These are phyloP conservation scores for Dichotomopilus funicola DNA, from an alignment of 2,329 filamentous ascomycete genomes.

Conservation along the genomic window DNA sequence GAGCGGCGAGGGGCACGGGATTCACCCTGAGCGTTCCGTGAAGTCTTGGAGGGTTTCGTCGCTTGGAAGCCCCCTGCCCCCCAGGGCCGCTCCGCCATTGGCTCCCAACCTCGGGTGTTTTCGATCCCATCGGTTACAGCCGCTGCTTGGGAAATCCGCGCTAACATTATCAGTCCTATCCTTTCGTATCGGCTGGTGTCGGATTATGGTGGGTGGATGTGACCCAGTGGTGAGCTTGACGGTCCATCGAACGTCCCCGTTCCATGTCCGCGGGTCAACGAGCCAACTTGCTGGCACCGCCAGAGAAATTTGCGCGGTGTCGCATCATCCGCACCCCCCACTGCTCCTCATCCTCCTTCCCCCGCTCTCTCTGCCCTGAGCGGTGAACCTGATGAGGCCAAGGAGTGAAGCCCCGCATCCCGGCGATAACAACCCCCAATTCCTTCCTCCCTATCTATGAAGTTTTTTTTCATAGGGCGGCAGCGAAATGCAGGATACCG, in stretches of 20 bases:
- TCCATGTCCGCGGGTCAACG: constrained; percentile 10
- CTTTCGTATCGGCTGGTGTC: no score
- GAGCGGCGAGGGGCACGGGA: background rate
- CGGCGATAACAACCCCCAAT: no score
- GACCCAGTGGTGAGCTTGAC: background rate
- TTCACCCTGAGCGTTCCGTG: background rate
- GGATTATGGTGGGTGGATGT: constrained; percentile 4
- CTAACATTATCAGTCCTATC: background rate
- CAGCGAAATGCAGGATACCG: no score
- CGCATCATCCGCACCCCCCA: no score
- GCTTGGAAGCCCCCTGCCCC: background rate
- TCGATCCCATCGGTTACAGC: constrained; percentile 6
- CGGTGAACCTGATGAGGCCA: no score
- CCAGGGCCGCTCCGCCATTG: background rate
- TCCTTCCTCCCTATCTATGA: no score
- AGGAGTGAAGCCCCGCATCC: no score
- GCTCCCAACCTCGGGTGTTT: constrained; percentile 4
- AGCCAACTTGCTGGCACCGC: no score
- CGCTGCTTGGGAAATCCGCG: constrained; percentile 1
- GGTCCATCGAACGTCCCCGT: constrained; percentile 6
- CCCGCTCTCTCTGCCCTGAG: no score
- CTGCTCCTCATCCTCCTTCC: no score
- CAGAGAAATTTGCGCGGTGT: no score
- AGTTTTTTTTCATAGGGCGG: no score
- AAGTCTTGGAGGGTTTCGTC: background rate